Percentiles rank a stretch among this genome's conserved stretches.
These are phyloP conservation scores for Pseudonitzschia multiseries DNA, from an alignment of 108 stramenopile species.

Conservation along the genomic window DNA sequence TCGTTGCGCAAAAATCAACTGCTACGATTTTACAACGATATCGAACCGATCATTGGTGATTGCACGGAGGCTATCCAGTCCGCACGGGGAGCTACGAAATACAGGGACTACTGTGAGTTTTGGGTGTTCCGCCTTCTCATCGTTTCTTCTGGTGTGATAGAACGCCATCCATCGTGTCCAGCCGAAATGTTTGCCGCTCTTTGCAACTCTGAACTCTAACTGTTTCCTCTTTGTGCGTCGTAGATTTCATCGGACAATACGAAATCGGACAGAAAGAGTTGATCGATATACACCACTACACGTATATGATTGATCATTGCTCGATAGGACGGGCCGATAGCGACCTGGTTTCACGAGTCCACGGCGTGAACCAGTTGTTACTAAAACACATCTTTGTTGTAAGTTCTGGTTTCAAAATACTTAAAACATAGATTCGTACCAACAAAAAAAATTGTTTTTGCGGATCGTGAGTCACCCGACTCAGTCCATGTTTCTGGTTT, in stretches of 20 bases:
- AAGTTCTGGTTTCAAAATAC: background rate
- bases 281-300: constrained; percentile 34
- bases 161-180: too few species aligned
- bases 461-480: background rate
- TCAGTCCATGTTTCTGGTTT: background rate
- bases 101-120: constrained; percentile 33
- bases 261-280: constrained; percentile 35
- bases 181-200: too few species aligned
- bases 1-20: constrained; percentile 35
- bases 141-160: background rate
- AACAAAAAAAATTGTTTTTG: too few species aligned
- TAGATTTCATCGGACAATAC: constrained; percentile 34
- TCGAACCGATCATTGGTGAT: constrained; percentile 18
- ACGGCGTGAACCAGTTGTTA: constrained; percentile 26
- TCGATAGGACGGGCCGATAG: constrained; percentile 13
- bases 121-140: background rate
- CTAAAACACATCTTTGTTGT: constrained; percentile 26
- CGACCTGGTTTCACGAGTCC: constrained; percentile 20
- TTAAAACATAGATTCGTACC: background rate
- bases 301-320: constrained; percentile 31
- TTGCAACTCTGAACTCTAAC: too few species aligned
- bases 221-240: background rate
- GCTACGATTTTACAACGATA: constrained; percentile 20
- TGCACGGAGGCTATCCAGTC: constrained; percentile 16
- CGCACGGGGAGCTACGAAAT: constrained; percentile 24